Conservation (phyloP, 257 asterid species). For the Solanum gracilifrons region DNA sequence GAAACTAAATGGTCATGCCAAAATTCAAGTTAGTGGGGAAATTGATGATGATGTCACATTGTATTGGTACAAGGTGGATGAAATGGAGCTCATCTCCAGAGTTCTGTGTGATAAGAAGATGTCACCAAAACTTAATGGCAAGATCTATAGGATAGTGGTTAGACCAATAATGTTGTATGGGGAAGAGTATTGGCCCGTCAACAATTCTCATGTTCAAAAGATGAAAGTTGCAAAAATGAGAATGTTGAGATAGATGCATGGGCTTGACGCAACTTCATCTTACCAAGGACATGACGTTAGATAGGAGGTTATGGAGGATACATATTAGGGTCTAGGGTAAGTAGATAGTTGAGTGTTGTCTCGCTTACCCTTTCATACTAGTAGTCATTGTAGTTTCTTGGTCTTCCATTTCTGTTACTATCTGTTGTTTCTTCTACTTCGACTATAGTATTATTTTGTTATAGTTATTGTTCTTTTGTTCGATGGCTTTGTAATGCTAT, state of each 20-base stretch:
- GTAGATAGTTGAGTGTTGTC: not conserved
- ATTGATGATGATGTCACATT: not conserved
- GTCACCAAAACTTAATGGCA: no score
- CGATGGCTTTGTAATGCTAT: not conserved
- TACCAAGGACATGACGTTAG: not conserved
- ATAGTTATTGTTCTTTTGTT: not conserved
- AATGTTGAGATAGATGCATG: not conserved
- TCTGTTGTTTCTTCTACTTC: not conserved
- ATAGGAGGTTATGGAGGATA: not conserved
- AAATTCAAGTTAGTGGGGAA: not conserved
- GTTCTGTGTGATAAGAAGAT: not conserved
- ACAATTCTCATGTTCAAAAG: not conserved
- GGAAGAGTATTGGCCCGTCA: not conserved
- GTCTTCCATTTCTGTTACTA: not conserved
- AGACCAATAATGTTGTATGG: not conserved
- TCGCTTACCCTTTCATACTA: not conserved
- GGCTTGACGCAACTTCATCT: not conserved
- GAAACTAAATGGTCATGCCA: no score
- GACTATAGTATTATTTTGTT: not conserved
- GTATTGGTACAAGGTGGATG: not conserved
- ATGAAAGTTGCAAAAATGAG: not conserved
- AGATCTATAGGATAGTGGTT: not conserved
- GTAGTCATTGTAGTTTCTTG: not conserved
- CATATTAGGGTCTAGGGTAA: not conserved
- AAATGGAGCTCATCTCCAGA: not conserved